Base-by-base conservation (phyloP, 2,329 filamentous ascomycete genomes). In the Fusarium zealandicum region DNA sequence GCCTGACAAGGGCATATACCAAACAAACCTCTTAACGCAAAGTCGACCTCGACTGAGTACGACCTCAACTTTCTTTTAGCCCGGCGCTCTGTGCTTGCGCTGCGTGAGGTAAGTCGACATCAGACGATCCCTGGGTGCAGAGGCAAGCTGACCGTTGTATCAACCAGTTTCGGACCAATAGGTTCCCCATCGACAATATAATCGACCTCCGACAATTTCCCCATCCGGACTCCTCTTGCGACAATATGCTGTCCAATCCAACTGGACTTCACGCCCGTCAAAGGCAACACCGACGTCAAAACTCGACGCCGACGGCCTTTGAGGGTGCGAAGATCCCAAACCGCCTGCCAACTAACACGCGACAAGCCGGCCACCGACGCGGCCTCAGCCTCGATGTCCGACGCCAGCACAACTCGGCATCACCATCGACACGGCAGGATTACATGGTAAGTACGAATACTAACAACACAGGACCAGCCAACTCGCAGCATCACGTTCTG, bases 301-400 rank as follows among this genome's bases (percentile, higher is more conserved):
- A 90, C 71, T 96, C 92, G 70, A 93, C 90, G 71, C 90, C 90
- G 63, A 85, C 83, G 75, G 84, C 83, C 73, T 90, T 90, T 77
- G 90, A 93, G 74, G 85, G 86, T 69, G 83, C 85, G 72, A 89
- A 87, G 82, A 85, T 87, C 77, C 78, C 77, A 54, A 83, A 81
- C 77, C 22, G 22, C 22, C 81, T 90, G 78, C 84, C 59, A 31
- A 40, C 87, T 70, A 82, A 75, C 54, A 80, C 75, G 61, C 73
- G 71, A 59, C 76, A 72, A 59, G 70, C 78, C 66, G 78, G 81
- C 73, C 90, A 96, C 77, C 88, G 91, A 76, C 84, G 91, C 74
- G 93, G 92, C 70, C 86, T 93, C 78, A 95, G 90, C 78, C 82
- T 96, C 69, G 91, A 96, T 77, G 89, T 85, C 63, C 80, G 85